Conservation (phyloP, 169 alveolate species). For the Babesia caballi region DNA sequence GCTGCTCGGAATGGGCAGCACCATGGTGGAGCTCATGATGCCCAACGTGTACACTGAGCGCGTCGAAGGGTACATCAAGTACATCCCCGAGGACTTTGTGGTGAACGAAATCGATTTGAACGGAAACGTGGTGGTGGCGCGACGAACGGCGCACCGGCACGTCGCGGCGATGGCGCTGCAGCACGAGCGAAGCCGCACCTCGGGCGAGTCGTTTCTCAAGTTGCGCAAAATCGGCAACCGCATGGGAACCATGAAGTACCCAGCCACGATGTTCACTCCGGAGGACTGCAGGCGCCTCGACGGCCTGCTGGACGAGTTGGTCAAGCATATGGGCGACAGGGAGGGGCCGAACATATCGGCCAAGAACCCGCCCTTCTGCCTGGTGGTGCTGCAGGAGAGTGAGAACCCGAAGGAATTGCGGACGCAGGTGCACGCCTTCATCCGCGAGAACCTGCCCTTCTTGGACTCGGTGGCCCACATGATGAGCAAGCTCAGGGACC, state of each 20-base stretch:
- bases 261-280: conserved; percentile 34
- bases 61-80: conserved; percentile 43
- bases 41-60: conserved; percentile 28
- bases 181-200: conserved; percentile 10
- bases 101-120: conserved; percentile 57
- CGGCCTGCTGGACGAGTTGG: conserved; percentile 19
- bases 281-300: conserved; percentile 25
- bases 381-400: neutral
- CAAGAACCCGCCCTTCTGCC: conserved; percentile 31
- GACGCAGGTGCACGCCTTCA: conserved; percentile 33
- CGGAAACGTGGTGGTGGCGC: conserved; percentile 25
- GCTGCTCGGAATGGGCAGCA: conserved; percentile 48
- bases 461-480: conserved; percentile 35
- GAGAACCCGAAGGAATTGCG: conserved; percentile 30
- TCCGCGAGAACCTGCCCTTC: conserved; percentile 47
- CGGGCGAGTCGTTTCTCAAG: conserved; percentile 37
- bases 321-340: conserved; percentile 2
- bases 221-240: conserved; percentile 20
- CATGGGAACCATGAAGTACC: conserved; percentile 27
- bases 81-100: conserved; percentile 45
- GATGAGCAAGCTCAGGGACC: neutral
- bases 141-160: neutral
- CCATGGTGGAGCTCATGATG: conserved; percentile 44
- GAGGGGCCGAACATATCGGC: neutral
- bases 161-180: conserved; percentile 28